Conservation (phyloP, 2,329 filamentous ascomycete species). For the Apiospora marii region DNA sequence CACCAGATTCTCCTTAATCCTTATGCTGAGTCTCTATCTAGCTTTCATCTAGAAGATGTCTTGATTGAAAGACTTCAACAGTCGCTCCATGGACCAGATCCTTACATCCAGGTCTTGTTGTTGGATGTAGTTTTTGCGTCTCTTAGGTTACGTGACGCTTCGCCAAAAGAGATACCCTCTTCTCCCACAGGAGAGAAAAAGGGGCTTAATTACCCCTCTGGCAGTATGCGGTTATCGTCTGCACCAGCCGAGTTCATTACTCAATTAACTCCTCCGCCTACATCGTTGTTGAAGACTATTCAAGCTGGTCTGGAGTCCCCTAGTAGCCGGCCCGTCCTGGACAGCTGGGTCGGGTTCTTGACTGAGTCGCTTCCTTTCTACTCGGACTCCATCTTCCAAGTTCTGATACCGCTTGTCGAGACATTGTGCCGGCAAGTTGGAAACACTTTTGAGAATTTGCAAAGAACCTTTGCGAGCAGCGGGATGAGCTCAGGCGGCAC, state of each 20-base stretch:
- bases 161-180: constrained; percentile 48
- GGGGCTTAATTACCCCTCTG: constrained; percentile 51
- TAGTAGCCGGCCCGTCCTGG: constrained; percentile 78
- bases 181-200: constrained; percentile 59
- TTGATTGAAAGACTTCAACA: constrained; percentile 74
- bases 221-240: constrained; percentile 49
- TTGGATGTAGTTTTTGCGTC: constrained; percentile 80
- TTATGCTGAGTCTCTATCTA: constrained; percentile 64
- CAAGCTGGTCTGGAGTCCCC: constrained; percentile 80
- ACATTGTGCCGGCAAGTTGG: constrained; percentile 84
- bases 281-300: constrained; percentile 82
- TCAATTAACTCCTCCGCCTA: constrained; percentile 62
- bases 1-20: constrained; percentile 74
- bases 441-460: constrained; percentile 74
- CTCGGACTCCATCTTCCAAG: constrained; percentile 84
- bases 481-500: constrained; percentile 41
- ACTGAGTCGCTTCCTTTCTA: constrained; percentile 86
- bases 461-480: constrained; percentile 63
- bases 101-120: constrained; percentile 77
- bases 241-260: constrained; percentile 40
- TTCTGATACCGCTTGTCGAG: constrained; percentile 88
- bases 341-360: constrained; percentile 91
- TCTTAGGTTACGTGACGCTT: constrained; percentile 68
- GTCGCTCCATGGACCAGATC: constrained; percentile 67
- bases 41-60: constrained; percentile 73